A percentile compares a stretch with the other conserved stretches of the same genome.
These are phyloP conservation scores for Naganishia liquefaciens DNA, from an alignment of 1,284 basidiomycete genomes.

Conservation along the genomic window DNA sequence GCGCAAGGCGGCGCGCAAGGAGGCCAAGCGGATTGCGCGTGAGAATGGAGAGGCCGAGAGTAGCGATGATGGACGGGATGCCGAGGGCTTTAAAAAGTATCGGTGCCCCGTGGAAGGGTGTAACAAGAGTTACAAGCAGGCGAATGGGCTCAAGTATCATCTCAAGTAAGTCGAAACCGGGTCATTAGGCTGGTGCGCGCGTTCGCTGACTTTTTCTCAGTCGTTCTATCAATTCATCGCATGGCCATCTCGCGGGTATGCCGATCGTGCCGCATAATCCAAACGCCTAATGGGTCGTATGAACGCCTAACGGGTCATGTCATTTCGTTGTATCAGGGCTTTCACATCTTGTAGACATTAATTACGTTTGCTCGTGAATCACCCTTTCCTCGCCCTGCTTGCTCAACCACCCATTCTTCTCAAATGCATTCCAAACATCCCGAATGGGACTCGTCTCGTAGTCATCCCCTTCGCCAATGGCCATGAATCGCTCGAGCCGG, in stretches of 20 bases:
- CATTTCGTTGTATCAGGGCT: background rate
- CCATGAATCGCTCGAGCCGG: constrained; percentile 26
- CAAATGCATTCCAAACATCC: constrained; percentile 21
- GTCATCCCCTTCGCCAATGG: constrained; percentile 25
- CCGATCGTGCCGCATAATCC: constrained; percentile 31
- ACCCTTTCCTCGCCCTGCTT: constrained; percentile 27
- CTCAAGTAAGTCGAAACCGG: constrained; percentile 37
- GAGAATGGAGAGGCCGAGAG: constrained; percentile 36
- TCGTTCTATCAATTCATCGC: constrained; percentile 40
- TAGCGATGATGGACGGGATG: constrained; percentile 35
- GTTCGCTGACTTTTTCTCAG: constrained; percentile 2
- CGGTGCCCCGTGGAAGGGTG: constrained; percentile 62
- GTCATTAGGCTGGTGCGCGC: background rate
- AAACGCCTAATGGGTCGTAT: constrained; percentile 2
- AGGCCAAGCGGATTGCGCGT: constrained; percentile 39
- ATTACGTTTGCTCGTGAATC: background rate
- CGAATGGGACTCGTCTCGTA: constrained; percentile 29
- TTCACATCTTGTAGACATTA: background rate
- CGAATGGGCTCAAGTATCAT: constrained; percentile 54
- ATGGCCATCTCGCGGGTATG: constrained; percentile 33
- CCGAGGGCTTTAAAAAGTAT: constrained; percentile 58
- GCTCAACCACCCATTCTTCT: constrained; percentile 23
- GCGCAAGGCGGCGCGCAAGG: constrained; percentile 43
- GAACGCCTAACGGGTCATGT: background rate
- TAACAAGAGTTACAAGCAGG: constrained; percentile 64